Base-by-base conservation (phyloP, 176 grass and related monocot genomes). In the Tuctoria greenei region DNA sequence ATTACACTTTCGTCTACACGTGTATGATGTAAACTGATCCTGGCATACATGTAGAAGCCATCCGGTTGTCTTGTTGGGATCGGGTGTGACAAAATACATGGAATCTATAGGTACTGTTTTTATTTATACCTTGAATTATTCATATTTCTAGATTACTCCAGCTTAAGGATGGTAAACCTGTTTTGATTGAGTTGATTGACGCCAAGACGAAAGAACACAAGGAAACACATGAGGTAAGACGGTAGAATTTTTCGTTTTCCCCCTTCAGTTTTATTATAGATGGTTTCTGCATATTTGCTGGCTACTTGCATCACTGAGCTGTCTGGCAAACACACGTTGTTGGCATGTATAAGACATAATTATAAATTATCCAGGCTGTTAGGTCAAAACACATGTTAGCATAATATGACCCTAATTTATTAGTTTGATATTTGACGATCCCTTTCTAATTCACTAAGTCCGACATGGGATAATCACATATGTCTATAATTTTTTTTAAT, bases 101-200 rank as follows among this genome's bases (percentile, higher is more conserved):
- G 8, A 79, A 69, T 79, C 57, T 55, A 57, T 59, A 31, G 26
- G 42, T 4, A 44, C n/a, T 24, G 55, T 78, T 82, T 8, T 73
- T 14, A 42, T 75, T 49, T 74, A 23, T 67, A 64, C 37, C 28
- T 67, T 72, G n/a, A 82, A 57, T 16, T 16, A 41, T 73, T 73
- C 4, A 34, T 77, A 10, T 67, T 60, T 43, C 41, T 87, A 95
- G 92, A 95, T 95, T 67, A 91, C 86, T 21, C 92, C 92, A 63
- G 88, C 88, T 49, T 49, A 95, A 84, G 83, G 88, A 95, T 85
- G 92, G 89, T 47, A 96, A 83, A 54, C 89, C 92, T 75, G 92
- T 96, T 61, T 73, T 82, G 44, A 96, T 96, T 70, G 89, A 96
- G 65, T 89, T 91, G 65, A 91, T 96, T 72, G 89, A 96, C 83